phyloP scores from a whole-genome alignment of 768 basidiomycete species.

The Boletus insuetus region DNA sequence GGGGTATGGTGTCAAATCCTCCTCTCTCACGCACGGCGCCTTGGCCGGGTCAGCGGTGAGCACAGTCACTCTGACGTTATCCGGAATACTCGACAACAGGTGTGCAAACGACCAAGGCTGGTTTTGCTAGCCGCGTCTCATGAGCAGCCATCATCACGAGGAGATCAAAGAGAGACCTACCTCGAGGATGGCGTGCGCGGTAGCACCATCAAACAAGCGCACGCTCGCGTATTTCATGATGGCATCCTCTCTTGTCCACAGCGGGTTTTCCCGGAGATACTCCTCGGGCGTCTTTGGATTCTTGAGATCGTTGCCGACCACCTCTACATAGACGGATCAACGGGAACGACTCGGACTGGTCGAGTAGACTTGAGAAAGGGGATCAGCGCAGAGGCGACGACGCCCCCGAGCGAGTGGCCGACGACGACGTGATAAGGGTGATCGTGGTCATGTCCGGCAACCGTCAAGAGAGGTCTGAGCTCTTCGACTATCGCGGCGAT shows the following conservation, averaged over 20 bases:
- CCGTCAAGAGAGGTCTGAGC: constrained; percentile 8
- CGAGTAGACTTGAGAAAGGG: constrained; percentile 9
- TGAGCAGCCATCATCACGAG: neutral
- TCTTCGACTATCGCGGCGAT: constrained; percentile 11
- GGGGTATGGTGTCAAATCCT: constrained; percentile 3
- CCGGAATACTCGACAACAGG: neutral
- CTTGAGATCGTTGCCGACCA: neutral
- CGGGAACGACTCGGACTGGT: constrained; percentile 11
- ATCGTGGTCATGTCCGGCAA: neutral
- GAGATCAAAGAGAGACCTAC: neutral
- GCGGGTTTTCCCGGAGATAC: neutral
- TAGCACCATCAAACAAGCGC: constrained; percentile 5
- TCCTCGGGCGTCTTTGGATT: neutral
- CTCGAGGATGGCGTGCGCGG: constrained; percentile 7
- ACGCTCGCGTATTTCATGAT: neutral
- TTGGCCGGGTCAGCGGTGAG: constrained; percentile 16
- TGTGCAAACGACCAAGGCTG: constrained; percentile 20
- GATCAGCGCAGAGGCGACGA: constrained; percentile 14
- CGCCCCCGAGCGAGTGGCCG: constrained; percentile 21
- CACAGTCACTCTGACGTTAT: constrained; percentile 10
- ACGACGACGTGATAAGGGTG: constrained; percentile 12
- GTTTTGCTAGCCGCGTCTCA: constrained; percentile 15
- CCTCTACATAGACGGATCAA: constrained; percentile 4
- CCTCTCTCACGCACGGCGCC: neutral
- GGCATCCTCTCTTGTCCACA: constrained; percentile 5